Percentiles rank a stretch among this genome's conserved stretches.
phyloP scores from a whole-genome alignment of 179 eudicot species.

The Vitellaria paradoxa region DNA sequence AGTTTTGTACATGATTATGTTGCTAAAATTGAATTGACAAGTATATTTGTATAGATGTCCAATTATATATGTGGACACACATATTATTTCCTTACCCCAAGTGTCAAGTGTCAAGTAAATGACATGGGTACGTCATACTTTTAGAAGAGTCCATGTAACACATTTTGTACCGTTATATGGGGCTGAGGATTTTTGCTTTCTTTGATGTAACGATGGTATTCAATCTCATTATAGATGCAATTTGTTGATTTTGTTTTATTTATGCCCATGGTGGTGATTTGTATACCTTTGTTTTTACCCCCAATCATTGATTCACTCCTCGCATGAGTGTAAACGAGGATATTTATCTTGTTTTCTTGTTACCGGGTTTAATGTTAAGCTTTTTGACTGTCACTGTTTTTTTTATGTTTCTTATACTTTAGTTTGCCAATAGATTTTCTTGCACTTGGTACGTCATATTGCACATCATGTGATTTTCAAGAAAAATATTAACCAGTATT shows the following conservation, averaged over 20 bases:
- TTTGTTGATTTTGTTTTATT: not conserved
- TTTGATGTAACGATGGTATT: not conserved
- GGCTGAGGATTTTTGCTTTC: too few relatives aligned
- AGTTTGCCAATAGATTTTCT: slow-evolving; percentile 10
- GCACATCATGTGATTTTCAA: not conserved
- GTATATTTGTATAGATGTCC: too few relatives aligned
- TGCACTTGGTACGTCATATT: not conserved
- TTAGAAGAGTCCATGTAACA: too few relatives aligned
- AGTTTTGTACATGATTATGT: too few relatives aligned
- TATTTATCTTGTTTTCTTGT: not conserved
- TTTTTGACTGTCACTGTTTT: not conserved
- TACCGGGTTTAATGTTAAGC: not conserved
- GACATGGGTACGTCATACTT: too few relatives aligned
- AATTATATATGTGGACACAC: too few relatives aligned
- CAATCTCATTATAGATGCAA: not conserved
- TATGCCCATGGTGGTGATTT: too few relatives aligned
- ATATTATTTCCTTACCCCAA: too few relatives aligned
- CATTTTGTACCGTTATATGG: not conserved
- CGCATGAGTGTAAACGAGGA: not conserved
- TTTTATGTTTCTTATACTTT: not conserved
- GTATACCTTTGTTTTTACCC: too few relatives aligned
- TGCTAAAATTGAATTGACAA: too few relatives aligned
- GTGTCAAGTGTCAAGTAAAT: too few relatives aligned
- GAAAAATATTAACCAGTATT: not conserved
- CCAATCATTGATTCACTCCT: not conserved